These are phyloP conservation scores for Colletotrichum musicola DNA, from an alignment of 2,329 filamentous ascomycete species.

Conservation along the genomic window DNA sequence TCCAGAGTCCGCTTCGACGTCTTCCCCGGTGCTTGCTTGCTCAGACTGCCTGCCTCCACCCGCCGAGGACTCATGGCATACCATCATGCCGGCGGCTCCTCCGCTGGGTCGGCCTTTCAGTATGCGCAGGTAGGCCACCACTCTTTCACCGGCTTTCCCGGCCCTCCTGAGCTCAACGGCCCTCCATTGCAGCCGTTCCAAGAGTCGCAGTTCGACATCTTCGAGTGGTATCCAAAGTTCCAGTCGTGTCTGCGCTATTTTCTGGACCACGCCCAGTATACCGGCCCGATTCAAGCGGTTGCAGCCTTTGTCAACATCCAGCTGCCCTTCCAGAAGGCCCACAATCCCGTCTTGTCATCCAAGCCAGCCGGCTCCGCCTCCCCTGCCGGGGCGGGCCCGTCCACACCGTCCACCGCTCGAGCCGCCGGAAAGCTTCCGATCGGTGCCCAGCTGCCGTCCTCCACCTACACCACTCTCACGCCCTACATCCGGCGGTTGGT, in stretches of 20 bases:
- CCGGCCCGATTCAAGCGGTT: constrained; percentile 84
- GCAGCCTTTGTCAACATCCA: constrained; percentile 93
- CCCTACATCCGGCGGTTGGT: constrained; percentile 93
- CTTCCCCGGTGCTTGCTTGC: not conserved
- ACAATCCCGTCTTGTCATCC: constrained; percentile 59
- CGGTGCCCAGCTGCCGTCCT: constrained; percentile 44
- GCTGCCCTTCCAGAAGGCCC: constrained; percentile 82
- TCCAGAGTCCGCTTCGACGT: not conserved
- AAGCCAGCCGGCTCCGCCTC: constrained; percentile 49
- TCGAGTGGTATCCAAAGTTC: constrained; percentile 93
- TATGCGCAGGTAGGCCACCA: constrained; percentile 39
- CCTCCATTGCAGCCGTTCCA: constrained; percentile 56
- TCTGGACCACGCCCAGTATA: constrained; percentile 89
- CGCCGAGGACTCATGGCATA: constrained; percentile 34
- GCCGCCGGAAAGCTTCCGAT: constrained; percentile 48
- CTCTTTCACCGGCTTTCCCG: constrained; percentile 21
- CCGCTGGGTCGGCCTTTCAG: constrained; percentile 37
- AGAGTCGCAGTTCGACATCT: constrained; percentile 77
- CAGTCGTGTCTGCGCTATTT: constrained; percentile 93
- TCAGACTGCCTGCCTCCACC: not conserved
- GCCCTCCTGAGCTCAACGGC: constrained; percentile 29
- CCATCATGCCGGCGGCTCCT: constrained; percentile 35
- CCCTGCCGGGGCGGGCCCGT: constrained; percentile 47
- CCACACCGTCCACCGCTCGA: constrained; percentile 45
- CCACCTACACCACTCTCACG: constrained; percentile 73